Evolutionary conservation across 2,329 filamentous ascomycete species (phyloP).

Genomic region (Talaromyces sp.): DNA sequence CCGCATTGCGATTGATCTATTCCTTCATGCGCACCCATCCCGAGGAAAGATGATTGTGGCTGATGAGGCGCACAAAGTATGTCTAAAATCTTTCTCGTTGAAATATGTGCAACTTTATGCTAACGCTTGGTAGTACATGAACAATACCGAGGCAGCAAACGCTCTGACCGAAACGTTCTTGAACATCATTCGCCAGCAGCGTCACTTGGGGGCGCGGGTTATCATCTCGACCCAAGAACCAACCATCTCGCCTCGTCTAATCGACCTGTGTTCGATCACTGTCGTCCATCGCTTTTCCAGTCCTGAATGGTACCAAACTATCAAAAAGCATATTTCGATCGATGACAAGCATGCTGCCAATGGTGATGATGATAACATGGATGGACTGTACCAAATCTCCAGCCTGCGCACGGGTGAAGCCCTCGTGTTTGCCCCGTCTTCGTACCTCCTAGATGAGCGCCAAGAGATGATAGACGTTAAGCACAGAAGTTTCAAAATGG

Average conservation of each 20-base stretch:
- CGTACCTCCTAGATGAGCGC: constrained; percentile 15
- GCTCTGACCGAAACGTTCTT: constrained; percentile 60
- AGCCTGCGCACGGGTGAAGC: constrained; percentile 22
- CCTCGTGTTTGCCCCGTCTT: constrained; percentile 20
- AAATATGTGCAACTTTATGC: not conserved
- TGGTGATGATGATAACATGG: not conserved
- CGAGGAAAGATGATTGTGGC: constrained; percentile 61
- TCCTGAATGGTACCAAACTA: constrained; percentile 55
- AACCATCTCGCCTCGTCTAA: constrained; percentile 60
- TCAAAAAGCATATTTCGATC: constrained; percentile 45
- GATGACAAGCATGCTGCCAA: not conserved
- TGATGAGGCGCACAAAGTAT: constrained; percentile 71
- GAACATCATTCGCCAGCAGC: constrained; percentile 62
- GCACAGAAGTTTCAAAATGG: constrained; percentile 17
- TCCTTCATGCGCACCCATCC: constrained; percentile 50
- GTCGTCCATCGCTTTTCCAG: constrained; percentile 68
- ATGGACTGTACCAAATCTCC: constrained; percentile 18
- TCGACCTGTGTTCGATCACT: constrained; percentile 67
- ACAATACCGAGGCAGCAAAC: constrained; percentile 41
- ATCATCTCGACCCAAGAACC: constrained; percentile 75
- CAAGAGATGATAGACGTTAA: constrained; percentile 14
- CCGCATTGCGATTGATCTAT: constrained; percentile 63
- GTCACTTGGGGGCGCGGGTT: constrained; percentile 62
- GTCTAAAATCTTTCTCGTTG: not conserved
- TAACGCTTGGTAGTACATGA: constrained; percentile 51